Base-by-base conservation (phyloP, 1,284 basidiomycete species). In the Trametes sp. region DNA sequence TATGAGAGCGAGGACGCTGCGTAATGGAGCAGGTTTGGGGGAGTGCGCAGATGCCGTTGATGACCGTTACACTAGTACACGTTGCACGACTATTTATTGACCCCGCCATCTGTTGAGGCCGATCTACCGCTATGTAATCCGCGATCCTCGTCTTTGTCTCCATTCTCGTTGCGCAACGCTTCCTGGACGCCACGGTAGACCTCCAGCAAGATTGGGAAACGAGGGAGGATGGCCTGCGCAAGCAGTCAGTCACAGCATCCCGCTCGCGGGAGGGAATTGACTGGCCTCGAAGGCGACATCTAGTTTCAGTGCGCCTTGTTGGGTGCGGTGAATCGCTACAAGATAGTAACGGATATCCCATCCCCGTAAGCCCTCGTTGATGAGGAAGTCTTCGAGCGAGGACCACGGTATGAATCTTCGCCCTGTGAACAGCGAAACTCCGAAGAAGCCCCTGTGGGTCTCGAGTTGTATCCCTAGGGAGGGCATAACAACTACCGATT, bases 271-370 rank as follows among this genome's bases (percentile, higher is more conserved):
- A 41, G 41, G 45, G 50, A 48, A 23, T 42, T 23, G 5, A 23
- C 41, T 28, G 57, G 88, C 87, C 77, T 84, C 79, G 66, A 81
- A 89, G 11, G 82, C 83, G 23, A 87, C 80, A n/a, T 81, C 76
- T 1, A 86, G 65, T 4, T 72, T 70, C 31, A 78, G 67, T 0
- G 72, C 61, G 28, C 73, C 76, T 24, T 73, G 64, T 35, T 63
- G 66, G 16, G 74, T 71, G 13, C 75, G 70, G 21, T 77, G 75
- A 24, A 91, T 71, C 19, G 81, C 81, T 4, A 82, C 86, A 11
- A 92, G 76, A 71, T 91, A 92, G 69, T 85, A 90, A 16, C 85
- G 82, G 19, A 92, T 81, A 69, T 89, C 79, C 90, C 90, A 93
- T 55, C 88, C 76, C 10, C 75, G 80, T 19, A 93, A 74, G 2